phyloP scores from a whole-genome alignment of 2,329 filamentous ascomycete genomes.

The Ophiostoma populinum region DNA sequence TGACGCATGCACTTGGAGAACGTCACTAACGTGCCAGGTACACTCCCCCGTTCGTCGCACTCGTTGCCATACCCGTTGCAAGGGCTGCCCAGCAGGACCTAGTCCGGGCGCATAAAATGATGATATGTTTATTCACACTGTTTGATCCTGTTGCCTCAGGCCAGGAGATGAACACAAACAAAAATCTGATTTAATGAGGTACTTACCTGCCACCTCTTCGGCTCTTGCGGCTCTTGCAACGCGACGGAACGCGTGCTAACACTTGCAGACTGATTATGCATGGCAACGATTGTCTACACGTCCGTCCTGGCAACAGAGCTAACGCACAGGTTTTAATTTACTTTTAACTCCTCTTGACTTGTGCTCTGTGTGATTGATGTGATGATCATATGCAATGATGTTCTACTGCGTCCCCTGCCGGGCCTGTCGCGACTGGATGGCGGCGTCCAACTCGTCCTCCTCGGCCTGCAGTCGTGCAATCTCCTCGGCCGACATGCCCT shows the following conservation, averaged over 20 bases:
- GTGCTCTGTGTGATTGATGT: too few species aligned
- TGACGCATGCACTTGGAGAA: too few species aligned
- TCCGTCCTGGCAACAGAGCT: too few species aligned
- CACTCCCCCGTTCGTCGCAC: neutral
- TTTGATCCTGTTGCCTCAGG: slow-evolving; percentile 30
- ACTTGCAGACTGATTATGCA: too few species aligned
- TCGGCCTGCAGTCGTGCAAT: slow-evolving; percentile 39
- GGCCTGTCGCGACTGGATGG: slow-evolving; percentile 26
- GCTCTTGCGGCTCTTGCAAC: too few species aligned
- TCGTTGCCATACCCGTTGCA: neutral
- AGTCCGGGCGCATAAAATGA: slow-evolving; percentile 21
- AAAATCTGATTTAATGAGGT: slow-evolving; percentile 37
- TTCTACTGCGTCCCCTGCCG: neutral
- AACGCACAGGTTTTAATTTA: too few species aligned
- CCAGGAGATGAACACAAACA: slow-evolving; percentile 32
- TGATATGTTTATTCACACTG: slow-evolving; percentile 43
- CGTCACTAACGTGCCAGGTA: slow-evolving; percentile 14
- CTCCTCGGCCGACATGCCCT: slow-evolving; percentile 42
- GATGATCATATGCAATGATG: too few species aligned
- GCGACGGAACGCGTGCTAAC: too few species aligned
- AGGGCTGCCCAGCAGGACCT: neutral
- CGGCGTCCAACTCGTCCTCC: slow-evolving; percentile 37
- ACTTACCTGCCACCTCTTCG: slow-evolving; percentile 10
- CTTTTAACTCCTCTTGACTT: too few species aligned
- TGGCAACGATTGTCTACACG: too few species aligned